Conservation (phyloP, 164 flowering plant genomes). For the Piper longum region DNA sequence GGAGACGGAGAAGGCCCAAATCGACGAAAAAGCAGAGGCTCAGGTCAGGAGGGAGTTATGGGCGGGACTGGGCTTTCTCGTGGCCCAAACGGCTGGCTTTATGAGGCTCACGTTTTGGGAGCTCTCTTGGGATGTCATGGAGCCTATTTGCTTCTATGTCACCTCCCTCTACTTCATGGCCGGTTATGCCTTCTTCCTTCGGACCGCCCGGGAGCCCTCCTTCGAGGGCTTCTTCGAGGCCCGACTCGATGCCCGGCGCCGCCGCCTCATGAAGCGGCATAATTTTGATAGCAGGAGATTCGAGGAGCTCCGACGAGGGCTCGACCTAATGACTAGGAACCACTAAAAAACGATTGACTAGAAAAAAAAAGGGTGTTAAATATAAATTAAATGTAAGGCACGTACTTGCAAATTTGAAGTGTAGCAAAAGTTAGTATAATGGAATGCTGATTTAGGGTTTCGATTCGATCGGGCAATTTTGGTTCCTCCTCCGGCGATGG, state of each 20-base stretch:
- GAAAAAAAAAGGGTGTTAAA: too few relatives aligned
- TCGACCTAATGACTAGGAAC: not conserved
- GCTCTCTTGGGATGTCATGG: slow-evolving; percentile 63
- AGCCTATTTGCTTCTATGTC: slow-evolving; percentile 51
- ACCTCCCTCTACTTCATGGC: slow-evolving; percentile 39
- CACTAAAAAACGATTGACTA: too few relatives aligned
- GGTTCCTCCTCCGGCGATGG: too few relatives aligned
- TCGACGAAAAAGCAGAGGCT: slow-evolving; percentile 27
- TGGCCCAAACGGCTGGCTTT: slow-evolving; percentile 42
- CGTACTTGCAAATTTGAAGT: too few relatives aligned
- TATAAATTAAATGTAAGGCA: too few relatives aligned
- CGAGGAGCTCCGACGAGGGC: slow-evolving; percentile 27
- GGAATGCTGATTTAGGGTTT: too few relatives aligned
- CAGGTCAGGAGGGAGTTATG: slow-evolving; percentile 35
- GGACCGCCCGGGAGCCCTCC: slow-evolving; percentile 48
- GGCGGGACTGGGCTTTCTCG: slow-evolving; percentile 35
- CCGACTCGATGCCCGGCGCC: slow-evolving; percentile 33
- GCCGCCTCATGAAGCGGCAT: slow-evolving; percentile 23
- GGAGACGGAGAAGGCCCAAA: slow-evolving; percentile 33
- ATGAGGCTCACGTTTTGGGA: slow-evolving; percentile 69
- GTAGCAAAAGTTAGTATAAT: too few relatives aligned
- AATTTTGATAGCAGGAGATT: slow-evolving; percentile 36
- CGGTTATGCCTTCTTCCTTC: slow-evolving; percentile 44
- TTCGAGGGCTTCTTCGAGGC: slow-evolving; percentile 42
- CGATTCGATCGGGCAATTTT: too few relatives aligned